Base-by-base conservation (phyloP, 768 basidiomycete genomes). In the Lanmaoa pseudosensibilis region DNA sequence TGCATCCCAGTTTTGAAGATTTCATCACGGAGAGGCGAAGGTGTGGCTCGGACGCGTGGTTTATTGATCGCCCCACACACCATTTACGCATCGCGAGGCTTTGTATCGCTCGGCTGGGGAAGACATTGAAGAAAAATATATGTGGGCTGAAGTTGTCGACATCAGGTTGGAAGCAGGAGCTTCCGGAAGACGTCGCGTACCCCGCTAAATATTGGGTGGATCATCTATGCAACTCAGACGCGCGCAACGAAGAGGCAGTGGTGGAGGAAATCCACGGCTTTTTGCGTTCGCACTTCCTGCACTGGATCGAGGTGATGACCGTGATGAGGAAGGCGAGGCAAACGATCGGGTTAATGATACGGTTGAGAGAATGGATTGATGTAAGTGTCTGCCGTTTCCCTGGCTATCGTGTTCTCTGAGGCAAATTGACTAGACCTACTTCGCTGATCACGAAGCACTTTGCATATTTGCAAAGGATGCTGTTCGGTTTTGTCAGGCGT, bases 271-370 rank as follows among this genome's bases (percentile, higher is more conserved):
- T 74, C 2, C 7, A 60, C 2, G 11, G 1, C 32, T 70, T 72
- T 54, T 49, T 72, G 49, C 45, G 40, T 9, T 46, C 39, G 25
- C 67, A 73, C 38, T 66, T 74, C 4, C 47, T 73, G 11, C 71
- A 74, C 50, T 73, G 72, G 72, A 64, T 74, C 41, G 73, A 73
- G 45, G 61, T 54, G 27, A 72, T 73, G 72, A 51, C 65, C n/a
- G 23, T 65, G 41, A 58, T 74, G 53, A 65, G 38, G 52, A 71
- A 58, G 46, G 64, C 71, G 32, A 71, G 71, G 48, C 69, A 69
- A 49, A 73, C 71, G 18, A 73, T 69, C 12, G 63, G 65, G 21
- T 47, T 60, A 9, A 64, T 69, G 58, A 55, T 63, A 45, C 64
- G 55, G 15, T 41, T 71, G 36, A 64, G 63, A 50, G 69, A 61